A percentile compares a stretch with the other conserved stretches of the same genome.
Conservation (phyloP, 306 rosid species). For the Hippophae rhamnoides region DNA sequence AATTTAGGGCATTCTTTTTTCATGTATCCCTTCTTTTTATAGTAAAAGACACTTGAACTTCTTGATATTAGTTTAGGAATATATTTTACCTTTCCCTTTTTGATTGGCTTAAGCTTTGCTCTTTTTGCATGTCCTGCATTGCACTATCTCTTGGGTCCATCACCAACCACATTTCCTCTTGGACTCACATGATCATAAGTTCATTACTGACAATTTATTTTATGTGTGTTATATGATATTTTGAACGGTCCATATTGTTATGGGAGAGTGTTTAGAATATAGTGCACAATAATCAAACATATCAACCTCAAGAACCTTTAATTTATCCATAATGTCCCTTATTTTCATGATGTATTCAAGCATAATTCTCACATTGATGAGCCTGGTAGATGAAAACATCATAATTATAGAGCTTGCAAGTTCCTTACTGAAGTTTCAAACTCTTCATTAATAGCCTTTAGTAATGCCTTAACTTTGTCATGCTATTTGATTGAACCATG, state of each 20-base stretch:
- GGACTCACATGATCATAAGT: background rate
- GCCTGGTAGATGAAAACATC: background rate
- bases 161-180: slow-evolving; percentile 5
- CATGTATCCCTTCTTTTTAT: slow-evolving; percentile 6
- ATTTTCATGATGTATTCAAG: background rate
- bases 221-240: slow-evolving; percentile 8
- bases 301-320: background rate
- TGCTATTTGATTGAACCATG: background rate
- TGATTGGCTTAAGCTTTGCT: background rate
- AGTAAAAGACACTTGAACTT: slow-evolving; percentile 1
- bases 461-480: background rate
- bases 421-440: background rate
- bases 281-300: background rate
- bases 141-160: background rate
- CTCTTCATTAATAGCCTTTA: slow-evolving; percentile 4
- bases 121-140: background rate
- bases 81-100: background rate
- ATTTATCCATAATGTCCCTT: background rate
- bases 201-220: slow-evolving; percentile 10
- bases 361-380: background rate
- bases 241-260: background rate
- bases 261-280: background rate
- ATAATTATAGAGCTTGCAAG: background rate
- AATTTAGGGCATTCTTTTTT: slow-evolving; percentile 3
- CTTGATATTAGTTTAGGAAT: background rate